Conservation (phyloP, 1,284 basidiomycete species). For the Athelia psychrophila region DNA sequence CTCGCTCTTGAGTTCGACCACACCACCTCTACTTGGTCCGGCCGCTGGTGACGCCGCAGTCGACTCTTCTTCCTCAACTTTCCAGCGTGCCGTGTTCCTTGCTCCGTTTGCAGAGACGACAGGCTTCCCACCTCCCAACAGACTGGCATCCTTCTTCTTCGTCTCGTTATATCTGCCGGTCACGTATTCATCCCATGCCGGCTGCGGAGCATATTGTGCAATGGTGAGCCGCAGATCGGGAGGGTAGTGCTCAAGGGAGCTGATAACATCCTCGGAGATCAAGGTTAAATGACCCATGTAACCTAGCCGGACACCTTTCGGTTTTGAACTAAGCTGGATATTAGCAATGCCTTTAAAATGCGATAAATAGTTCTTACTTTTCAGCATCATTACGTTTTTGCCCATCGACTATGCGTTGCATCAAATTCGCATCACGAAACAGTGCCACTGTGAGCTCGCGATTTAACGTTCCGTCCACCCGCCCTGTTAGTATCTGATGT, state of each 20-base stretch:
- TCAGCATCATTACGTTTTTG: constrained; percentile 76
- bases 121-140: constrained; percentile 84
- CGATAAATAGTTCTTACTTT: constrained; percentile 43
- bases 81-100: constrained; percentile 50
- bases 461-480: constrained; percentile 74
- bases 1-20: constrained; percentile 44
- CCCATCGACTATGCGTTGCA: constrained; percentile 83
- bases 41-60: constrained; percentile 23
- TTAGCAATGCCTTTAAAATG: no score
- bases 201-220: constrained; percentile 64
- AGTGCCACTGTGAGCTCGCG: constrained; percentile 78
- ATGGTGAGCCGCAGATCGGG: constrained; percentile 70
- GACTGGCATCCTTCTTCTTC: constrained; percentile 76
- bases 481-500: constrained; percentile 93
- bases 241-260: constrained; percentile 84
- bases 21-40: constrained; percentile 10
- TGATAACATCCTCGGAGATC: constrained; percentile 89
- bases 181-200: constrained; percentile 88
- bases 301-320: constrained; percentile 76
- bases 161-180: constrained; percentile 81
- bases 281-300: constrained; percentile 98
- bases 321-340: constrained; percentile 44
- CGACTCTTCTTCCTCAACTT: constrained; percentile 68
- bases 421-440: constrained; percentile 77
- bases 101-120: constrained; percentile 41